Percentiles rank a stretch among this genome's conserved stretches.
phyloP scores from a whole-genome alignment of 2,329 filamentous ascomycete species.

The Aspergillus pseudoglaucus region DNA sequence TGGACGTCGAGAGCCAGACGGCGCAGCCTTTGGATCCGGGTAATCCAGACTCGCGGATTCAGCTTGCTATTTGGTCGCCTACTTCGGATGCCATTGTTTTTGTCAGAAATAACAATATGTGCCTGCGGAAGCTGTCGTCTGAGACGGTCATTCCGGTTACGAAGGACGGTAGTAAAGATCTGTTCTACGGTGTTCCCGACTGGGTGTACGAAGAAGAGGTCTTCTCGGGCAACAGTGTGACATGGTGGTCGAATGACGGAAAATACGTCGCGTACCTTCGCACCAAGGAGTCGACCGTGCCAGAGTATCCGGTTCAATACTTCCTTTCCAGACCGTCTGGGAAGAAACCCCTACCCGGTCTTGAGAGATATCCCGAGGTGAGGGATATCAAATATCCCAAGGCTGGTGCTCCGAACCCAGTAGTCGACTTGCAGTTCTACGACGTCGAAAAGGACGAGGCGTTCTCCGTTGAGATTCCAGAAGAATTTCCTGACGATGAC shows the following conservation, averaged over 20 bases:
- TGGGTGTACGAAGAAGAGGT: constrained; percentile 96
- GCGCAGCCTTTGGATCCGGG: constrained; percentile 70
- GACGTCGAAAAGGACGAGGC: constrained; percentile 70
- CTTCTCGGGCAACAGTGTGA: constrained; percentile 69
- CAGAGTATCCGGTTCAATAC: constrained; percentile 88
- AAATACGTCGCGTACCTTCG: constrained; percentile 85
- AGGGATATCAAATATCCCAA: constrained; percentile 96
- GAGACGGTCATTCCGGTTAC: constrained; percentile 66
- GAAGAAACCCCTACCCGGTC: constrained; percentile 56
- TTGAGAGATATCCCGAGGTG: constrained; percentile 86
- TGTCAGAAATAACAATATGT: constrained; percentile 85
- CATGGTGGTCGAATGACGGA: constrained; percentile 92
- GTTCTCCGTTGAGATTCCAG: constrained; percentile 71
- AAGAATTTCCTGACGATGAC: constrained; percentile 72
- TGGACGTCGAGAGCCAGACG: constrained; percentile 75
- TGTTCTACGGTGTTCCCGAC: constrained; percentile 94
- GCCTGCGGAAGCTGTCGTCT: constrained; percentile 61
- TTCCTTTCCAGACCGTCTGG: constrained; percentile 84
- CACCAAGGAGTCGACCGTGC: constrained; percentile 88
- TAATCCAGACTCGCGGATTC: constrained; percentile 59
- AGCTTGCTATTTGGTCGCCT: constrained; percentile 86
- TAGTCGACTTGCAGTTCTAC: constrained; percentile 82
- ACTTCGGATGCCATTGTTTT: constrained; percentile 82
- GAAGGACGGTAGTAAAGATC: constrained; percentile 73
- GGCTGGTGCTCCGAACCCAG: constrained; percentile 85